Conservation (phyloP, 208 protist genomes). For the Acanthamoeba triangularis region DNA sequence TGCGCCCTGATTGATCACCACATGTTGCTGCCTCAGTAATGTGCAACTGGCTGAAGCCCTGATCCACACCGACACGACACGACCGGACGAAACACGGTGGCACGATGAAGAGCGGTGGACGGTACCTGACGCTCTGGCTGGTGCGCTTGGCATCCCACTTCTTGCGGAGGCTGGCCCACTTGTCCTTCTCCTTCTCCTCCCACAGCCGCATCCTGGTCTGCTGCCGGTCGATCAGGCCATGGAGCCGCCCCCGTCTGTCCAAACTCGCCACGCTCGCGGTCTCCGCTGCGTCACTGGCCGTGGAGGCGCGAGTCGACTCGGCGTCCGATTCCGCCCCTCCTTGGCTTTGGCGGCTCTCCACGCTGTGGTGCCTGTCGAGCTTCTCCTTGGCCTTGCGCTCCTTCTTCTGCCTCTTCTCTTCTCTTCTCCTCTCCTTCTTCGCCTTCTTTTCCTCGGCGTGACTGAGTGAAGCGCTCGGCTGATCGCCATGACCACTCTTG, state of each 20-base stretch:
- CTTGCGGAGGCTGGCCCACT: conserved; percentile 2
- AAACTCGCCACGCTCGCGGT: conserved; percentile 5
- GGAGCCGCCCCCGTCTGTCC: background rate
- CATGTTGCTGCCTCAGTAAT: background rate
- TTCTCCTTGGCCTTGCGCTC: background rate
- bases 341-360: background rate
- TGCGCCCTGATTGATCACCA: background rate
- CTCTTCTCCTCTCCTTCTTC: conserved; percentile 18
- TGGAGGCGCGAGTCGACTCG: background rate
- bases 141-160: background rate
- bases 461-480: background rate
- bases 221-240: conserved; percentile 13
- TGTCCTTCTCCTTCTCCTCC: conserved; percentile 71
- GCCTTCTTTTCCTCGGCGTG: background rate
- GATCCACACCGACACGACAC: no score
- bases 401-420: background rate
- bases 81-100: no score
- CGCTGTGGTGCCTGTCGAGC: background rate
- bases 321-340: background rate
- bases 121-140: background rate
- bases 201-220: conserved; percentile 32
- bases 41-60: no score
- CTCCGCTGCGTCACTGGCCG: background rate
- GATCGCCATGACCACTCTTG: background rate
- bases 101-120: background rate